Evolutionary conservation across 768 basidiomycete genomes (phyloP).

Genomic region (Boletus subcaerulescens): DNA sequence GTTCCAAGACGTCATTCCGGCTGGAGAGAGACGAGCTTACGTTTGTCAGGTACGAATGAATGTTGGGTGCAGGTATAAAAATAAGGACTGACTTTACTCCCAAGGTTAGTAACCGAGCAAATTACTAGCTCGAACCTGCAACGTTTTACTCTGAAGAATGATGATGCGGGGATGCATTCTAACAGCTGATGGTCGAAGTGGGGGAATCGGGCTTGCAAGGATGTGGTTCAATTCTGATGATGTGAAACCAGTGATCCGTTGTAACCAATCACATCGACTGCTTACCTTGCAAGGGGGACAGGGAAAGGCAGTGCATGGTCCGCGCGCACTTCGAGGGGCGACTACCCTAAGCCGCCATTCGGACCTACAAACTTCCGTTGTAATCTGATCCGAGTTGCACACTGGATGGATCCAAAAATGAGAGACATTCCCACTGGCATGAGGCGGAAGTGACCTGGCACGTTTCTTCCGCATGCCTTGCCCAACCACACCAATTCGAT

Average conservation of each 20-base stretch:
- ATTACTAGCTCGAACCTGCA: slow-evolving; percentile 2
- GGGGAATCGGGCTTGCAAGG: background rate
- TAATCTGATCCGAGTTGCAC: background rate
- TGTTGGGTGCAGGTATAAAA: too few relatives aligned
- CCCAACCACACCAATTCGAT: background rate
- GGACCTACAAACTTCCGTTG: background rate
- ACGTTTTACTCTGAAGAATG: background rate
- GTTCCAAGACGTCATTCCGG: slow-evolving; percentile 6
- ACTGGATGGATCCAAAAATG: too few relatives aligned
- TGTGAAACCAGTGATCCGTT: background rate
- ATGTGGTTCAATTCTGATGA: background rate
- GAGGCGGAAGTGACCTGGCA: background rate
- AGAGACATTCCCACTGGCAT: too few relatives aligned
- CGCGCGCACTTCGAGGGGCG: too few relatives aligned
- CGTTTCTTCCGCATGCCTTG: slow-evolving; percentile 14
- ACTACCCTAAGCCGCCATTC: slow-evolving; percentile 1
- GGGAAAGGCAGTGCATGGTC: background rate
- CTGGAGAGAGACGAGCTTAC: background rate
- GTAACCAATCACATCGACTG: background rate
- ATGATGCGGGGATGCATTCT: background rate
- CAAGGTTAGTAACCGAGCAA: too few relatives aligned
- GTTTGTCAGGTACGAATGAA: background rate
- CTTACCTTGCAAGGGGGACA: background rate
- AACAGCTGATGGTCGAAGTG: background rate
- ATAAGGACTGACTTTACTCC: too few relatives aligned